These are phyloP conservation scores for Colletotrichum simmondsii DNA, from an alignment of 2,329 filamentous ascomycete genomes.

Conservation along the genomic window DNA sequence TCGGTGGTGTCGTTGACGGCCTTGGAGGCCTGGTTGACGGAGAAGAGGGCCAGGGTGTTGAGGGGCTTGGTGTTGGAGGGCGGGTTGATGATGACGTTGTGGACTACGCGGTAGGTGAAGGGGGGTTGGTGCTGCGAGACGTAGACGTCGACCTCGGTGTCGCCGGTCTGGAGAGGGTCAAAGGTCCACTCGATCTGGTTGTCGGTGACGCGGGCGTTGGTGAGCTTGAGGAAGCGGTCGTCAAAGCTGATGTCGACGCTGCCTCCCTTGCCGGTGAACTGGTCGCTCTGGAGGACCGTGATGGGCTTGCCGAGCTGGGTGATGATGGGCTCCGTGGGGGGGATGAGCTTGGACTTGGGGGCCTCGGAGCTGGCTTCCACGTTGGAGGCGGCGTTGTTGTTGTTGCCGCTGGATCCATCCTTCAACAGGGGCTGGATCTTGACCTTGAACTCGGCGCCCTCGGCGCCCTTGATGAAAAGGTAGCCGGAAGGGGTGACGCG, in stretches of 20 bases:
- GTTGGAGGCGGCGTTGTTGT: too few species aligned
- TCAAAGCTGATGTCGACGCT: background rate
- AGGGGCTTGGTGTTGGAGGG: too few species aligned
- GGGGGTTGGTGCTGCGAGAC: background rate
- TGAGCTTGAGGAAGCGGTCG: too few species aligned
- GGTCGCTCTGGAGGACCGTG: background rate
- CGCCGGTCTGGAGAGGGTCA: background rate
- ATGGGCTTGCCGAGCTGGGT: background rate
- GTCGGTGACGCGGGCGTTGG: background rate
- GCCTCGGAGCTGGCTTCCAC: background rate
- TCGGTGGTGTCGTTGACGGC: background rate
- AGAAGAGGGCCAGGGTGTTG: background rate
- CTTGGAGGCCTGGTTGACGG: background rate
- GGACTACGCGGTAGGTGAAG: background rate
- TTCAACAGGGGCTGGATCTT: too few species aligned
- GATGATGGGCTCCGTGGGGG: conserved; percentile 1
- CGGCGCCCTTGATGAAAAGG: too few species aligned
- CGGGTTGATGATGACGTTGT: background rate
- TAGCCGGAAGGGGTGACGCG: too few species aligned
- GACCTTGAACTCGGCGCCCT: too few species aligned
- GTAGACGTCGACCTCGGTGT: background rate
- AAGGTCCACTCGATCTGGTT: background rate
- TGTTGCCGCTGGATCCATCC: too few species aligned
- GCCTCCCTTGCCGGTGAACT: background rate
- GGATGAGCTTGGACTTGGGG: background rate